A percentile compares a stretch with the other conserved stretches of the same genome.
These are phyloP conservation scores for Mortierella sp. DNA, from an alignment of 371 early-diverging fungal species.

Conservation along the genomic window DNA sequence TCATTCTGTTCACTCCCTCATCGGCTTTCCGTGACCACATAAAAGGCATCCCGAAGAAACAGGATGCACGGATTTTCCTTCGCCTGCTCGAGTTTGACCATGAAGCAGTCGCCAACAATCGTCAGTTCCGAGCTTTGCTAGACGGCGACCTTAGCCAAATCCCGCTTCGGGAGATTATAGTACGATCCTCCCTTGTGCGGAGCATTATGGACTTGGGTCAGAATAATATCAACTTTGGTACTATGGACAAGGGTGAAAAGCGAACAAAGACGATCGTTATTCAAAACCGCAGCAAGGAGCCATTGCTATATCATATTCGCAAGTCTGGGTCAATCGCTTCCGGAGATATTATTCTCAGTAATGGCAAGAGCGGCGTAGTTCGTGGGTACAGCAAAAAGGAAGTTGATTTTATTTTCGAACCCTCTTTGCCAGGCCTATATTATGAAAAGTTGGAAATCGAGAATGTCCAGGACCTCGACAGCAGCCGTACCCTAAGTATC, in stretches of 20 bases:
- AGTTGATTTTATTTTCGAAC: conserved; percentile 93
- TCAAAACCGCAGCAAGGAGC: conserved; percentile 91
- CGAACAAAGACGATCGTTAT: conserved; percentile 92
- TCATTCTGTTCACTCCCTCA: conserved; percentile 84
- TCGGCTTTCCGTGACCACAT: conserved; percentile 66
- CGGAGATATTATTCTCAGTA: conserved; percentile 87
- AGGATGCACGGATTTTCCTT: conserved; percentile 84
- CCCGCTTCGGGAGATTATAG: conserved; percentile 95
- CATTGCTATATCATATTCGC: conserved; percentile 90
- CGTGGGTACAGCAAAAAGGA: conserved; percentile 93
- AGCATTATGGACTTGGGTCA: conserved; percentile 96
- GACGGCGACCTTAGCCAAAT: conserved; percentile 72
- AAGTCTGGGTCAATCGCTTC: conserved; percentile 97
- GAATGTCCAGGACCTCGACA: conserved; percentile 90
- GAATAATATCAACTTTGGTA: conserved; percentile 96
- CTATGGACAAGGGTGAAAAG: conserved; percentile 88
- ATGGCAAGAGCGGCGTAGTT: conserved; percentile 88
- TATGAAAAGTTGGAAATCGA: conserved; percentile 91
- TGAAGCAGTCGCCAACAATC: conserved; percentile 66
- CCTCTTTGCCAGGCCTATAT: conserved; percentile 89
- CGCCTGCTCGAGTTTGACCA: conserved; percentile 85
- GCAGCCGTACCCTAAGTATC: conserved; percentile 83
- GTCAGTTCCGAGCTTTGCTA: conserved; percentile 80
- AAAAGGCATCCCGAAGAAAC: conserved; percentile 84
- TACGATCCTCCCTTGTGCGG: conserved; percentile 86